A percentile compares a stretch with the other conserved stretches of the same genome.
Conservation (phyloP, 495 filamentous ascomycete species). For the Trichoderma parareesei region DNA sequence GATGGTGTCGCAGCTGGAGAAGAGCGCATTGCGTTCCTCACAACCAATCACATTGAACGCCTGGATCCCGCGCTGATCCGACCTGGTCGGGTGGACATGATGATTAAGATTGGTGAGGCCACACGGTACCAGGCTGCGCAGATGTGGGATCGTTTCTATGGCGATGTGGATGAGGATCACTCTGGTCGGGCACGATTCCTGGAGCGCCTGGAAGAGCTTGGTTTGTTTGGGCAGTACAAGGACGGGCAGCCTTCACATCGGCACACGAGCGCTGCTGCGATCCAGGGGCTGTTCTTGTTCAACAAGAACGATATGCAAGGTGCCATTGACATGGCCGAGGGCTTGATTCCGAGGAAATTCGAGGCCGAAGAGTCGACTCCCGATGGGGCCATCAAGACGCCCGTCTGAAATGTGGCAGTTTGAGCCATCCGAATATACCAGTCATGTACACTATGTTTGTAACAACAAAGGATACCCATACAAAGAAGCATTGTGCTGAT, state of each 20-base stretch:
- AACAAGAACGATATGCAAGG: constrained; percentile 86
- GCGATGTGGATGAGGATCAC: constrained; percentile 61
- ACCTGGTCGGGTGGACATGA: constrained; percentile 91
- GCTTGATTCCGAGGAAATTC: constrained; percentile 47
- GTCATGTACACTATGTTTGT: constrained; percentile 3
- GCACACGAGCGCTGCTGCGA: constrained; percentile 72
- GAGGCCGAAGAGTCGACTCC: constrained; percentile 30
- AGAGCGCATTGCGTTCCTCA: constrained; percentile 87
- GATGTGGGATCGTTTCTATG: constrained; percentile 95
- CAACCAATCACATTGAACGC: constrained; percentile 86
- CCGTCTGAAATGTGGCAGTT: constrained; percentile 14
- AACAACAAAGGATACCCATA: not conserved
- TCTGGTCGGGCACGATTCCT: constrained; percentile 47
- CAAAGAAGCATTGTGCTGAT: not conserved
- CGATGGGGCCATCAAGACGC: constrained; percentile 24
- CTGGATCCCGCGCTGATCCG: constrained; percentile 84
- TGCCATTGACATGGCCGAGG: constrained; percentile 71
- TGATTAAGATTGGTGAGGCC: constrained; percentile 78
- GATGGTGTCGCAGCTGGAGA: constrained; percentile 95
- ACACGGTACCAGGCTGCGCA: constrained; percentile 72
- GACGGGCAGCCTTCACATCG: constrained; percentile 36
- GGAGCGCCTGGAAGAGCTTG: constrained; percentile 37
- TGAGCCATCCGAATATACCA: not conserved
- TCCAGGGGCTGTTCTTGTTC: constrained; percentile 90
- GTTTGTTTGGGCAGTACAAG: constrained; percentile 34